Evolutionary conservation across 768 basidiomycete genomes (phyloP).

Genomic region (Podaxis rugospora): DNA sequence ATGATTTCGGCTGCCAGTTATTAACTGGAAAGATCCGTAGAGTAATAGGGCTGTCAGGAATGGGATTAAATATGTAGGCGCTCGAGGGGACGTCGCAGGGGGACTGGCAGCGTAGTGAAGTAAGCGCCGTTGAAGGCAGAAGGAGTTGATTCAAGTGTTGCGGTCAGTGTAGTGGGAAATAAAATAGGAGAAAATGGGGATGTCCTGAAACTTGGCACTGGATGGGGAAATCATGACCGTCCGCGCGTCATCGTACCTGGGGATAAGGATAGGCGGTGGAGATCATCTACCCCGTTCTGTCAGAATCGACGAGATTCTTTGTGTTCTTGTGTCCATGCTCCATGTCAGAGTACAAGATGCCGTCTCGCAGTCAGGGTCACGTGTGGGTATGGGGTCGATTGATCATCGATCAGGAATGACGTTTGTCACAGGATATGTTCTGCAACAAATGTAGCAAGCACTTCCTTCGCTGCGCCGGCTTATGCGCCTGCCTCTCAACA

Average conservation of each 20-base stretch:
- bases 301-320: too few relatives aligned
- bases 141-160: too few relatives aligned
- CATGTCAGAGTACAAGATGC: not conserved
- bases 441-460: not conserved
- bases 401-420: slow-evolving; percentile 8
- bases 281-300: too few relatives aligned
- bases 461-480: not conserved
- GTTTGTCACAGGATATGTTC: not conserved
- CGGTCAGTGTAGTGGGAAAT: too few relatives aligned
- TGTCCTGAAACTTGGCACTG: too few relatives aligned
- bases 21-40: not conserved
- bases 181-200: too few relatives aligned
- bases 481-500: slow-evolving; percentile 8
- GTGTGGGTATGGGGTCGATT: not conserved
- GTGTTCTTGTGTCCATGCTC: too few relatives aligned
- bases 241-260: too few relatives aligned
- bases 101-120: not conserved
- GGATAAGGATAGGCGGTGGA: too few relatives aligned
- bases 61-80: not conserved
- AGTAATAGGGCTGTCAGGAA: not conserved
- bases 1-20: not conserved
- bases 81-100: not conserved
- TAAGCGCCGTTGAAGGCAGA: not conserved
- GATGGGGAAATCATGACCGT: too few relatives aligned
- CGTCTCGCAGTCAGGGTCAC: not conserved